A percentile compares a stretch with the other conserved stretches of the same genome.
Evolutionary conservation across 371 early-diverging fungal genomes (phyloP).

Genomic region (Circinella umbellata): DNA sequence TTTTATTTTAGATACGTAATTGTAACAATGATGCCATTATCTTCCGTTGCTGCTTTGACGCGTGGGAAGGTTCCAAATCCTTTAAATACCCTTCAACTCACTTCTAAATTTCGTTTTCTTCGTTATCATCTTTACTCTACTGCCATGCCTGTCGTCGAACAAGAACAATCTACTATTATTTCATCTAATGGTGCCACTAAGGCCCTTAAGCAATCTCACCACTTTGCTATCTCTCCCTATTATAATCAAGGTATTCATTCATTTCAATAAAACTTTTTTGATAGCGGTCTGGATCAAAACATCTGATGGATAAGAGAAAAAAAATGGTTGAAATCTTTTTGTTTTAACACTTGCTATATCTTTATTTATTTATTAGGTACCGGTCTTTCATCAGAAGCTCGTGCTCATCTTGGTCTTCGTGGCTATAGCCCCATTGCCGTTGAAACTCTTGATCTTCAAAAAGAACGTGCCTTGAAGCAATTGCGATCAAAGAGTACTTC

Average conservation of each 20-base stretch:
- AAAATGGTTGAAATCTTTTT: not conserved
- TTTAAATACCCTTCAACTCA: slow-evolving; percentile 19
- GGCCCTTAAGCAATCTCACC: not conserved
- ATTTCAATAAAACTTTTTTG: not conserved
- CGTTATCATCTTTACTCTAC: not conserved
- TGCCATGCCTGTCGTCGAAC: slow-evolving; percentile 13
- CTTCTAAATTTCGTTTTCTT: slow-evolving; percentile 2
- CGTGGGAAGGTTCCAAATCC: slow-evolving; percentile 25
- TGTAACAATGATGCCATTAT: slow-evolving; percentile 13
- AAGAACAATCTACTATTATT: slow-evolving; percentile 11
- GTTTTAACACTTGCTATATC: not conserved
- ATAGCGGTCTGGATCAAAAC: not conserved
- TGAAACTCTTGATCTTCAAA: slow-evolving; percentile 74
- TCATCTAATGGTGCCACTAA: slow-evolving; percentile 9
- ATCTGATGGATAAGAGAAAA: too few species aligned
- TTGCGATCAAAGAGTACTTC: slow-evolving; percentile 65
- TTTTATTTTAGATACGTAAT: not conserved
- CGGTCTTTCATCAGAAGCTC: slow-evolving; percentile 9
- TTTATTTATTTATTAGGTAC: slow-evolving; percentile 16
- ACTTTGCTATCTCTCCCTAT: slow-evolving; percentile 26
- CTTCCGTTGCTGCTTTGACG: slow-evolving; percentile 18
- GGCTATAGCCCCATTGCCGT: slow-evolving; percentile 77
- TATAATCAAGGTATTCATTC: slow-evolving; percentile 28
- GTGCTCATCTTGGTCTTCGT: slow-evolving; percentile 44
- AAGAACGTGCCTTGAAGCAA: slow-evolving; percentile 70